Evolutionary conservation across 805 yeast species (phyloP).

Genomic region (Candida saitoana): DNA sequence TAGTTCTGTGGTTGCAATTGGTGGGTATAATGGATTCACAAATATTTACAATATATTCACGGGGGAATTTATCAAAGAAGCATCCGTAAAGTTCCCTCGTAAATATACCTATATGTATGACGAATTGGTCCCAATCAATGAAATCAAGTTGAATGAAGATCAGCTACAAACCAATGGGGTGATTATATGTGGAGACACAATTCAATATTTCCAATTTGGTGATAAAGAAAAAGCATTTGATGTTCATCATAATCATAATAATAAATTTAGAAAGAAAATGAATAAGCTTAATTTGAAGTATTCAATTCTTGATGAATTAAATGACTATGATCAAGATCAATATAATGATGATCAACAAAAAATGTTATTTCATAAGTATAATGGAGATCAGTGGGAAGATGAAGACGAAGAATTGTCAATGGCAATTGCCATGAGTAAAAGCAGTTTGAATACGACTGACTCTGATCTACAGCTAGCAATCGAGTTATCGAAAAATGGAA

Average conservation of each 20-base stretch:
- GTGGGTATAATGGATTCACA: slow-evolving; percentile 41
- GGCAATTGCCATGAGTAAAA: slow-evolving; percentile 41
- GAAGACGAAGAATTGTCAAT: slow-evolving; percentile 40
- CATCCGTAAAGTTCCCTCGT: slow-evolving; percentile 28
- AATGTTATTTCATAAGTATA: slow-evolving; percentile 39
- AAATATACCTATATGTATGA: slow-evolving; percentile 18
- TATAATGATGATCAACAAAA: slow-evolving; percentile 19
- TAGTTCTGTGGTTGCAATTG: slow-evolving; percentile 32
- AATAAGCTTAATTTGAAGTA: slow-evolving; percentile 16
- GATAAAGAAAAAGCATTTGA: slow-evolving; percentile 18
- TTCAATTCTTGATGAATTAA: slow-evolving; percentile 31
- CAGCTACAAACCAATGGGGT: slow-evolving; percentile 32
- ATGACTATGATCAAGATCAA: slow-evolving; percentile 31
- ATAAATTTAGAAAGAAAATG: slow-evolving; percentile 9
- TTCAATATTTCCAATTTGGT: slow-evolving; percentile 48
- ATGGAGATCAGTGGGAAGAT: slow-evolving; percentile 34
- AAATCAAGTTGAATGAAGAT: slow-evolving; percentile 23
- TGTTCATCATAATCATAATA: slow-evolving; percentile 5
- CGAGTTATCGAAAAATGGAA: slow-evolving; percentile 14
- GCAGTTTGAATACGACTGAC: slow-evolving; percentile 20
- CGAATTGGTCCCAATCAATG: slow-evolving; percentile 22
- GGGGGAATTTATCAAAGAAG: slow-evolving; percentile 36
- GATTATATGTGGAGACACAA: slow-evolving; percentile 35
- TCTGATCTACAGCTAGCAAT: slow-evolving; percentile 25
- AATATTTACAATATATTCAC: slow-evolving; percentile 41